These are phyloP conservation scores for Mallotus nudiflorus DNA, from an alignment of 345 rosid genomes.

Conservation along the genomic window DNA sequence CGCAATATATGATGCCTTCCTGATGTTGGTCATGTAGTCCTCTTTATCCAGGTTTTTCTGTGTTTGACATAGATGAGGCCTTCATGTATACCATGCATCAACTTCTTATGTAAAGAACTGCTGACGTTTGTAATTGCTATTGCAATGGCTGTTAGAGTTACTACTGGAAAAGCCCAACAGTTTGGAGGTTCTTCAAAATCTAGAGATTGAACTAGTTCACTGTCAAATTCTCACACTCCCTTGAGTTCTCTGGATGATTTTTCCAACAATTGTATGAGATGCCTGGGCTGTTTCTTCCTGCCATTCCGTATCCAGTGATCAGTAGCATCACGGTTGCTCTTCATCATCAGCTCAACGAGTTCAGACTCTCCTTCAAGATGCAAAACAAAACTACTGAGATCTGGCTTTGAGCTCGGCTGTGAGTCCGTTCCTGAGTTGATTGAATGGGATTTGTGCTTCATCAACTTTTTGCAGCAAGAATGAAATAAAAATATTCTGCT, in stretches of 20 bases:
- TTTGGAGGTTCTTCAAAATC: conserved; percentile 61
- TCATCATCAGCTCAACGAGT: conserved; percentile 55
- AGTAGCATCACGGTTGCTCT: conserved; percentile 61
- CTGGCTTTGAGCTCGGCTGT: conserved; percentile 30
- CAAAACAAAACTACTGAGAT: conserved; percentile 65
- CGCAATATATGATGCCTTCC: conserved; percentile 58
- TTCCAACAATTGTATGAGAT: conserved; percentile 56
- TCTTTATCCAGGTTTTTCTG: conserved; percentile 33
- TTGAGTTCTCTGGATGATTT: conserved; percentile 48
- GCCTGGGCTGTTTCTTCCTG: conserved; percentile 48
- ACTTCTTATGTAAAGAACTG: conserved; percentile 26
- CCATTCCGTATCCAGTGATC: conserved; percentile 60
- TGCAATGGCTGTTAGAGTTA: conserved; percentile 70
- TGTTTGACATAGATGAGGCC: conserved; percentile 51
- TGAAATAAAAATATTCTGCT: conserved; percentile 38
- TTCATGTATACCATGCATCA: conserved; percentile 55
- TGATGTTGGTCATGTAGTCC: conserved; percentile 39
- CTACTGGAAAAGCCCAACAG: conserved; percentile 84
- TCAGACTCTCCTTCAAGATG: conserved; percentile 84
- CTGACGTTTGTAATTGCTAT: conserved; percentile 55
- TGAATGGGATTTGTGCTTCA: conserved; percentile 25
- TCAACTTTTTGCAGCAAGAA: conserved; percentile 28
- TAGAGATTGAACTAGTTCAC: conserved; percentile 46
- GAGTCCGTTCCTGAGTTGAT: conserved; percentile 42
- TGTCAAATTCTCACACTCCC: conserved; percentile 64